These are phyloP conservation scores for Ceratocystis diversiconidia DNA, from an alignment of 2,329 filamentous ascomycete species.

Conservation along the genomic window DNA sequence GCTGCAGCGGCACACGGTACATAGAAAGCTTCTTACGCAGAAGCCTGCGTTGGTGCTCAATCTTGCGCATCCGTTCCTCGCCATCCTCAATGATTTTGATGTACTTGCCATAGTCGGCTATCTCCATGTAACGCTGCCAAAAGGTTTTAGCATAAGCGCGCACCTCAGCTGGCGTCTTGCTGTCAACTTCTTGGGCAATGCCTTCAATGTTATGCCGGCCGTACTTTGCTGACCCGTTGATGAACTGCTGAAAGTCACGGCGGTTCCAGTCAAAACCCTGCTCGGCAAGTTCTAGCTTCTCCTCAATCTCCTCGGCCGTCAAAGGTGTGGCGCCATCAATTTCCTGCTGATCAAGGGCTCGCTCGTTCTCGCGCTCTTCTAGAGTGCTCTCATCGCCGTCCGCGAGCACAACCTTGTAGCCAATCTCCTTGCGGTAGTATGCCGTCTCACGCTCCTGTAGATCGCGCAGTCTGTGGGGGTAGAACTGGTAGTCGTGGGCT, in stretches of 20 bases:
- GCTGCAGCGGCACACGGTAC: conserved; percentile 93
- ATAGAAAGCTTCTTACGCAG: conserved; percentile 89
- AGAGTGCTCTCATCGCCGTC: conserved; percentile 82
- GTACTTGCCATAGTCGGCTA: conserved; percentile 78
- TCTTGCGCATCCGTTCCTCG: conserved; percentile 76
- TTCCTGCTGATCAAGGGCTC: conserved; percentile 73
- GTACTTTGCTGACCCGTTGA: conserved; percentile 88
- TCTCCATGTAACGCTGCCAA: conserved; percentile 88
- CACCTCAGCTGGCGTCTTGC: conserved; percentile 73
- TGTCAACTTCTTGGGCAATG: conserved; percentile 82
- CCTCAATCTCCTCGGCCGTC: conserved; percentile 75
- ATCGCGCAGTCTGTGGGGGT: conserved; percentile 67
- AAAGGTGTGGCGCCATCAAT: conserved; percentile 84
- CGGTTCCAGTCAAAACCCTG: conserved; percentile 96
- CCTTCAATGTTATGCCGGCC: conserved; percentile 72
- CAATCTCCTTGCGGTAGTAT: conserved; percentile 89
- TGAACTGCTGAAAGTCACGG: conserved; percentile 93
- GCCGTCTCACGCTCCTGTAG: conserved; percentile 94
- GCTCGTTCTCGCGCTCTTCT: conserved; percentile 73
- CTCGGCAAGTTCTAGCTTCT: conserved; percentile 68
- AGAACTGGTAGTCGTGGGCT: conserved; percentile 96
- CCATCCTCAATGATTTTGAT: conserved; percentile 82
- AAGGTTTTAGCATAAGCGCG: conserved; percentile 88
- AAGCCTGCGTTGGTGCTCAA: conserved; percentile 84
- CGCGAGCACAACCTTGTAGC: conserved; percentile 79